These are phyloP conservation scores for Cordyceps militaris DNA, from an alignment of 2,329 filamentous ascomycete species.

Conservation along the genomic window DNA sequence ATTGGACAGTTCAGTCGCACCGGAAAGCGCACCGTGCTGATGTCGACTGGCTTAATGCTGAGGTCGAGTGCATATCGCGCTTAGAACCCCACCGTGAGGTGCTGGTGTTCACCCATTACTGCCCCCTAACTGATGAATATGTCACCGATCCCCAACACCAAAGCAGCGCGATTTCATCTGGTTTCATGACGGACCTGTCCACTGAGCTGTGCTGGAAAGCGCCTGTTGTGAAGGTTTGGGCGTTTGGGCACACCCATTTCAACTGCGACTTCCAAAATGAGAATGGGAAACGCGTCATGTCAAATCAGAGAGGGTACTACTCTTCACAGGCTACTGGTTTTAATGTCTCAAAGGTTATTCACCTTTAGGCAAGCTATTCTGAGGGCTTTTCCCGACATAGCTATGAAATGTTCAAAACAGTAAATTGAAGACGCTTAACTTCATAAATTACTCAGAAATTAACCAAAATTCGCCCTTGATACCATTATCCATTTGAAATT, in stretches of 20 bases:
- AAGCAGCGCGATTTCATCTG: conserved; percentile 15
- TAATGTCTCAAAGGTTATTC: neutral
- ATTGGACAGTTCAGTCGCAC: conserved; percentile 21
- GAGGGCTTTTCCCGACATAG: neutral
- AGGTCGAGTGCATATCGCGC: conserved; percentile 13
- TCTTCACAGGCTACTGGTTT: conserved; percentile 2
- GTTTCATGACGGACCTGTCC: conserved; percentile 36
- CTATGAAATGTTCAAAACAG: neutral
- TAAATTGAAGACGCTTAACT: neutral
- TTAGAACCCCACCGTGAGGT: conserved; percentile 20
- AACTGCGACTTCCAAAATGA: conserved; percentile 33
- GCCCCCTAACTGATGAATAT: conserved; percentile 20
- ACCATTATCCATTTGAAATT: neutral
- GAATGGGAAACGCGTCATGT: conserved; percentile 13
- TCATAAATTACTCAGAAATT: neutral
- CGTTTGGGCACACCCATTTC: conserved; percentile 43
- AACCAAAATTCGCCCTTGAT: neutral
- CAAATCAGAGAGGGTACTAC: conserved; percentile 31
- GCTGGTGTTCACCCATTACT: conserved; percentile 34
- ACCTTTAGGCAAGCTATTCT: neutral
- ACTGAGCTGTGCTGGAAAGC: conserved; percentile 31
- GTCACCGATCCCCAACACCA: conserved; percentile 27
- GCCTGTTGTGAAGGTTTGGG: conserved; percentile 34
- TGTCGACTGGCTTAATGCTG: conserved; percentile 21
- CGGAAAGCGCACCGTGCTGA: conserved; percentile 18